A percentile compares a stretch with the other conserved stretches of the same genome.
Evolutionary conservation across 441 rosid species (phyloP).

Genomic region (Theobroma grandiflorum): DNA sequence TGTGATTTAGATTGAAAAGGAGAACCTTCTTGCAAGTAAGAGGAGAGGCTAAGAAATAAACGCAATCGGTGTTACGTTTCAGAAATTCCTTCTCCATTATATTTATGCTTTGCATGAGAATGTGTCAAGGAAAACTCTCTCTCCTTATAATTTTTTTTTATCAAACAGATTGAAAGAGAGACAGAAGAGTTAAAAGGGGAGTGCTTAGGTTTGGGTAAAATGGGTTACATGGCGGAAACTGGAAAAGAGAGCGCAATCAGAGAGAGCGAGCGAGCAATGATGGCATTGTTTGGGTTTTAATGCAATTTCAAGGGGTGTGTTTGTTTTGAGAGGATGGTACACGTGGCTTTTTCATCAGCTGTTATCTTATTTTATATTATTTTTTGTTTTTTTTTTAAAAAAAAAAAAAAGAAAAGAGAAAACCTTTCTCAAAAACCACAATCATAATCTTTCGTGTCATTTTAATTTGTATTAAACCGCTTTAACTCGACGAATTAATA

Average conservation of each 20-base stretch:
- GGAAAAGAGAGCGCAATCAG: background rate
- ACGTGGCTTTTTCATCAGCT: background rate
- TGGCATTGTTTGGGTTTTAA: background rate
- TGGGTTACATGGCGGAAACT: constrained; percentile 7
- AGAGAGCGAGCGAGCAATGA: background rate
- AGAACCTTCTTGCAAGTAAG: constrained; percentile 74
- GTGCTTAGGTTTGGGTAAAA: background rate
- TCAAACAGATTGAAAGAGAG: background rate
- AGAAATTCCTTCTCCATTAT: constrained; percentile 45
- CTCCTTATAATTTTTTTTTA: too few relatives aligned
- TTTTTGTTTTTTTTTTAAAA: too few relatives aligned
- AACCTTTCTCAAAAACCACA: too few relatives aligned
- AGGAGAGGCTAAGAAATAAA: constrained; percentile 73
- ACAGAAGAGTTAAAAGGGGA: background rate
- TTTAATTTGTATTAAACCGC: too few relatives aligned
- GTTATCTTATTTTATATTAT: background rate
- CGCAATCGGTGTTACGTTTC: constrained; percentile 68
- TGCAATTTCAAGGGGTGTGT: background rate
- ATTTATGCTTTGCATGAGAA: background rate
- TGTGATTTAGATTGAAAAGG: background rate
- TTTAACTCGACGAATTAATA: too few relatives aligned
- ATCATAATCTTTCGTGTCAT: too few relatives aligned
- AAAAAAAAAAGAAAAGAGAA: too few relatives aligned
- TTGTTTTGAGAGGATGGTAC: background rate
- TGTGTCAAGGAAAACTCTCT: background rate